Conservation (phyloP, 495 filamentous ascomycete species). For the Podospora comata region DNA sequence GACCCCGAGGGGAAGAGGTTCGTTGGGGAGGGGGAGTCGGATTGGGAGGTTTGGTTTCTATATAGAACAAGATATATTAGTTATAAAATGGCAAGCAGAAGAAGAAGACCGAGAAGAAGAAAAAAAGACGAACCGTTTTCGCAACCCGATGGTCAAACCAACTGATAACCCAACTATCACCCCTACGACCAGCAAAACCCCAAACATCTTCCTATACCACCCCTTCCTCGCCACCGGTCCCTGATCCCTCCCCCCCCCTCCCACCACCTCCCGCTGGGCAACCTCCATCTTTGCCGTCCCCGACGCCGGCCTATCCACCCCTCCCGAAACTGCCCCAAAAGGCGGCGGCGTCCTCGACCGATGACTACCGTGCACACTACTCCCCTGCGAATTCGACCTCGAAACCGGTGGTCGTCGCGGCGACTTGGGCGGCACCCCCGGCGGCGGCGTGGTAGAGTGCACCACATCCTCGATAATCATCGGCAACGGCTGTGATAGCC, state of each 20-base stretch:
- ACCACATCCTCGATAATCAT: conserved; percentile 23
- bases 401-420: conserved; percentile 14
- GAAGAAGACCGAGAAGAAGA: neutral
- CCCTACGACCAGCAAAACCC: conserved; percentile 30
- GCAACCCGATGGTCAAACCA: conserved; percentile 45
- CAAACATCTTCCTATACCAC: conserved; percentile 39
- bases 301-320: neutral
- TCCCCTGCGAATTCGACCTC: neutral
- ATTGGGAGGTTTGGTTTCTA: conserved; percentile 9
- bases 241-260: neutral
- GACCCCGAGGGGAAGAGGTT: conserved; percentile 52
- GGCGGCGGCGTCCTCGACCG: conserved; percentile 6
- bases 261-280: neutral
- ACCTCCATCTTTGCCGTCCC: neutral
- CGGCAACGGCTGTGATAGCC: conserved; percentile 24
- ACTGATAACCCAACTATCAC: conserved; percentile 41
- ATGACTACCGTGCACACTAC: neutral
- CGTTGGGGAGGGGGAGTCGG: conserved; percentile 4
- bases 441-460: conserved; percentile 6
- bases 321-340: neutral
- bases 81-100: neutral
- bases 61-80: neutral
- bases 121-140: conserved; percentile 29
- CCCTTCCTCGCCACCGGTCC: conserved; percentile 33
- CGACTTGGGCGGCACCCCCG: conserved; percentile 17